phyloP scores from a whole-genome alignment of 2,329 filamentous ascomycete genomes.

The Microdochium bolleyi region DNA sequence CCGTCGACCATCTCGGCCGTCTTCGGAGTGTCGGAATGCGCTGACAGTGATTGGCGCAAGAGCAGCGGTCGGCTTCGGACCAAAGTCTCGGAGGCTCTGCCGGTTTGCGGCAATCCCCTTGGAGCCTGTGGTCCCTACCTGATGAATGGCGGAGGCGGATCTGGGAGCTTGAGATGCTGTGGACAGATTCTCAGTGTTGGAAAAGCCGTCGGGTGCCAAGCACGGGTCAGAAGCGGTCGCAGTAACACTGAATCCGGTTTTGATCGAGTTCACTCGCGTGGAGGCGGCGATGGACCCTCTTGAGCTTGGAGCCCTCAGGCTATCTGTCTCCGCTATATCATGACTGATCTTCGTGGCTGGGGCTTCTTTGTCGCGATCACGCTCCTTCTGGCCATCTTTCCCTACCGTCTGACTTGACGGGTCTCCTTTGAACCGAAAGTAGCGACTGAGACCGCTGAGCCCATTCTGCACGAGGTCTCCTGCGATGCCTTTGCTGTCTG shows the following conservation, averaged over 20 bases:
- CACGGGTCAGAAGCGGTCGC: constrained; percentile 21
- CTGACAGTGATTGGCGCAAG: constrained; percentile 41
- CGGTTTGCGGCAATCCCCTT: constrained; percentile 14
- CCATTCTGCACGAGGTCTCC: constrained; percentile 77
- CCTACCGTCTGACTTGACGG: constrained; percentile 23
- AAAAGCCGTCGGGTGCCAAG: background rate
- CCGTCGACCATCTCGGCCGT: background rate
- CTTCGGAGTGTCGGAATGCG: constrained; percentile 25
- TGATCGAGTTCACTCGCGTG: constrained; percentile 30
- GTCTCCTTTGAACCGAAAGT: constrained; percentile 64
- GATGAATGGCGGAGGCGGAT: background rate
- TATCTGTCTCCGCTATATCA: constrained; percentile 24
- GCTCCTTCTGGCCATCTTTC: constrained; percentile 17
- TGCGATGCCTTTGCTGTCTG: constrained; percentile 62
- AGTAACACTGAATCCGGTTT: constrained; percentile 22
- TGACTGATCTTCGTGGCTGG: constrained; percentile 2
- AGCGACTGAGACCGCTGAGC: constrained; percentile 66
- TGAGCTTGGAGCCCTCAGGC: constrained; percentile 33
- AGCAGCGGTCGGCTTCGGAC: constrained; percentile 28
- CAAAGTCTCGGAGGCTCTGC: constrained; percentile 20
- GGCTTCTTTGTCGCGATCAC: constrained; percentile 23
- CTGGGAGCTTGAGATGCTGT: constrained; percentile 15
- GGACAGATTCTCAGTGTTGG: constrained; percentile 19
- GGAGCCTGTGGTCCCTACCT: background rate
- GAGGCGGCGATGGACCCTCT: constrained; percentile 32